Percentiles rank a stretch among this genome's conserved stretches.
phyloP scores from a whole-genome alignment of 2,329 filamentous ascomycete genomes.

The Nigrospora sphaerica region DNA sequence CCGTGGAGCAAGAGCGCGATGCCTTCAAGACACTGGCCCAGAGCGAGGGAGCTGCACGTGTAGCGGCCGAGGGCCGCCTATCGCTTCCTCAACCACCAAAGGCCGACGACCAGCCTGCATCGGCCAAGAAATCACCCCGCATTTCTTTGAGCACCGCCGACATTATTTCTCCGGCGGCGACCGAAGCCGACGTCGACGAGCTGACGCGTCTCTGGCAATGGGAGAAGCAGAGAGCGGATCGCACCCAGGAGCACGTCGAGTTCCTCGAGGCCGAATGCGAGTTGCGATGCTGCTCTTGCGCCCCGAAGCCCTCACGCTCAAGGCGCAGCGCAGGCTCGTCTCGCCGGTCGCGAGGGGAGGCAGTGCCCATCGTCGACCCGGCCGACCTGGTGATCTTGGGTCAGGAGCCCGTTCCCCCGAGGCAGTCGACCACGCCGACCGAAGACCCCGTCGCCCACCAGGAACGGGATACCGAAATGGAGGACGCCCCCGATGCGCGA shows the following conservation, averaged over 20 bases:
- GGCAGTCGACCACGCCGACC: constrained; percentile 21
- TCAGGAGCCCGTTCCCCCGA: constrained; percentile 17
- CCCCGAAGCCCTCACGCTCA: constrained; percentile 26
- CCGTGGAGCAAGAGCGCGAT: constrained; percentile 68
- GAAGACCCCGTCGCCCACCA: constrained; percentile 6
- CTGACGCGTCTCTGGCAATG: constrained; percentile 44
- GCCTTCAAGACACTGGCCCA: constrained; percentile 64
- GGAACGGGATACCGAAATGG: constrained; percentile 9
- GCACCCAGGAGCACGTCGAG: constrained; percentile 65
- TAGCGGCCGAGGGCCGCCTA: constrained; percentile 64
- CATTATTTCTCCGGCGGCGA: constrained; percentile 46
- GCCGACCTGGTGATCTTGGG: constrained; percentile 36
- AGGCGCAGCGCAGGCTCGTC: constrained; percentile 18
- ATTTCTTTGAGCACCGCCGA: constrained; percentile 41
- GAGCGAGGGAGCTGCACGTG: constrained; percentile 66
- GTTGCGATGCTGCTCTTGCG: constrained; percentile 59
- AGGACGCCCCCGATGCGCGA: not conserved
- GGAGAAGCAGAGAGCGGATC: constrained; percentile 57
- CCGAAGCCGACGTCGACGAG: constrained; percentile 53
- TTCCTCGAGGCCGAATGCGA: constrained; percentile 71
- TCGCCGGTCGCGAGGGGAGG: constrained; percentile 27
- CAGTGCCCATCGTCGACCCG: constrained; percentile 30
- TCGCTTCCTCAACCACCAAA: constrained; percentile 48
- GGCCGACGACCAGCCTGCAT: constrained; percentile 54
- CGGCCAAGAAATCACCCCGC: constrained; percentile 45